These are phyloP conservation scores for Leccinellum albellum DNA, from an alignment of 768 basidiomycete species.

Conservation along the genomic window DNA sequence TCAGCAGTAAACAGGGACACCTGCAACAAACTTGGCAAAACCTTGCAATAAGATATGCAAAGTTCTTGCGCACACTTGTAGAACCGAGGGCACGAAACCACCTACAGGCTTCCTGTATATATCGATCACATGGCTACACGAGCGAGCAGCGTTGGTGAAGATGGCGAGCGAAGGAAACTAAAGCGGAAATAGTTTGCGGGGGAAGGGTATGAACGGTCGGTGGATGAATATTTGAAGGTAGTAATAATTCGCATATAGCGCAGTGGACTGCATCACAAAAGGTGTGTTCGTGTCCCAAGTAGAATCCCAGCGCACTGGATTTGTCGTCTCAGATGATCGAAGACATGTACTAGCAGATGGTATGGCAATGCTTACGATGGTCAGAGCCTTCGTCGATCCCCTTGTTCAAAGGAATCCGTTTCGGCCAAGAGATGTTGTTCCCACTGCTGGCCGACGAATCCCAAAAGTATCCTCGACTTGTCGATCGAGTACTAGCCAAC, in stretches of 20 bases:
- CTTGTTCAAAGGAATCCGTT: conserved; percentile 73
- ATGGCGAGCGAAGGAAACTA: conserved; percentile 70
- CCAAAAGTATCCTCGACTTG: conserved; percentile 52
- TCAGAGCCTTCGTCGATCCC: conserved; percentile 71
- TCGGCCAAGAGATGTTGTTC: conserved; percentile 66
- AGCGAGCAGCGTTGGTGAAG: conserved; percentile 81
- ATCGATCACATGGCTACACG: conserved; percentile 69
- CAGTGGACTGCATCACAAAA: conserved; percentile 49
- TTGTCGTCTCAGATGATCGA: conserved; percentile 4
- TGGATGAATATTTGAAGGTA: conserved; percentile 67
- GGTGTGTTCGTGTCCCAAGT: conserved; percentile 31
- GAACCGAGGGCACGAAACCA: conserved; percentile 20
- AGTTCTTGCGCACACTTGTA: conserved; percentile 24
- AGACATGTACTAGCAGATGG: not conserved
- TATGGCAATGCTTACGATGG: conserved; percentile 24
- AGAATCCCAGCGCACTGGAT: conserved; percentile 43
- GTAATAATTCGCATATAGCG: conserved; percentile 52
- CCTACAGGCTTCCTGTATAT: conserved; percentile 40
- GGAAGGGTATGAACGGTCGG: conserved; percentile 72
- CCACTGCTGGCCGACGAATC: conserved; percentile 50
- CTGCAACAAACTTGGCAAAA: conserved; percentile 14
- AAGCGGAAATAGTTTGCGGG: conserved; percentile 44
- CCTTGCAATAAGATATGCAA: not conserved
- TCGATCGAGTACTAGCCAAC: conserved; percentile 15
- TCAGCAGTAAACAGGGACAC: conserved; percentile 45